These are phyloP conservation scores for Hemisphaericaspora nanyangensis DNA, from an alignment of 805 yeast species.

Conservation along the genomic window DNA sequence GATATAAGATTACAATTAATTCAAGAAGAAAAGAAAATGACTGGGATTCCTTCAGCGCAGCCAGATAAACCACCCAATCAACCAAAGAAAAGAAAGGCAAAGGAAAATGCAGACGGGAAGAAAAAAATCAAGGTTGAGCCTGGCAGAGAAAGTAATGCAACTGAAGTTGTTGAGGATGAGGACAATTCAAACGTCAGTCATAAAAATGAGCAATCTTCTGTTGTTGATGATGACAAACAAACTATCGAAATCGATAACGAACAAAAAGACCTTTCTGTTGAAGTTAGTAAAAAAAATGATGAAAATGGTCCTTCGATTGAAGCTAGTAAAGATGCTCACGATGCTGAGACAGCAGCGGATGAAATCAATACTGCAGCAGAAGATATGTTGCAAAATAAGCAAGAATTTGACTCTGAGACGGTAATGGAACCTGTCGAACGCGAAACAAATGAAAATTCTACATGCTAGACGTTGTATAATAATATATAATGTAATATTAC, in stretches of 20 bases:
- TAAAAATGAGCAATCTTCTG: neutral
- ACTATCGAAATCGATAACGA: neutral
- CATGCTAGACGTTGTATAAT: neutral
- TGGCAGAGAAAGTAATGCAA: conserved; percentile 23
- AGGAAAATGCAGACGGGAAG: conserved; percentile 19
- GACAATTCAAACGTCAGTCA: conserved; percentile 5
- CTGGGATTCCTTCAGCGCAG: conserved; percentile 24
- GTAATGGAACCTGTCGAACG: neutral
- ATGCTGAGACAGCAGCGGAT: neutral
- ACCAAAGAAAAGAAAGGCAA: conserved; percentile 31
- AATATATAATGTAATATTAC: neutral
- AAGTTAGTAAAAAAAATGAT: neutral
- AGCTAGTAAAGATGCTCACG: neutral
- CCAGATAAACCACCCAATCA: conserved; percentile 12
- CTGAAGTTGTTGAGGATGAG: conserved; percentile 14
- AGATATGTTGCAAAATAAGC: neutral
- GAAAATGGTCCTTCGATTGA: neutral
- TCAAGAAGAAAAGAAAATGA: conserved; percentile 48
- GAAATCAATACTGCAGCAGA: neutral
- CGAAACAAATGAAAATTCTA: neutral
- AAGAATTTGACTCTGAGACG: neutral
- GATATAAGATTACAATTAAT: conserved; percentile 53
- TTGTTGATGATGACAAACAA: neutral
- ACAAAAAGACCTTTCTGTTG: neutral
- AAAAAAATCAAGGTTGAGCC: conserved; percentile 11